phyloP scores from a whole-genome alignment of 2,329 filamentous ascomycete genomes.

The Drechslerella coelobrocha region DNA sequence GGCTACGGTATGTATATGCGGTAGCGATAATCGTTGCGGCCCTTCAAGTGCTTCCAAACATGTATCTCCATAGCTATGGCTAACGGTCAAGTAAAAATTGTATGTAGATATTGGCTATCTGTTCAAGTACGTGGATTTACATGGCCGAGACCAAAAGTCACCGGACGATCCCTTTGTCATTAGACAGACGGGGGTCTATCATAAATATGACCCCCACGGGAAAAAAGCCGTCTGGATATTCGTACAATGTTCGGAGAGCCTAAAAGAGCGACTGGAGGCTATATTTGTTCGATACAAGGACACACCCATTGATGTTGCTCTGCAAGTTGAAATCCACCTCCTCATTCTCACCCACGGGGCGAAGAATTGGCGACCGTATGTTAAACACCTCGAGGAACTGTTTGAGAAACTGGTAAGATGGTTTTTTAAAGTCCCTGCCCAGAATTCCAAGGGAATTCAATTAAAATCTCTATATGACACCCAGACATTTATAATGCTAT shows the following conservation, averaged over 20 bases:
- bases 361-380: slow-evolving; percentile 42
- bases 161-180: slow-evolving; percentile 22
- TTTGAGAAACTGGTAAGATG: slow-evolving; percentile 23
- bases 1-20: slow-evolving; percentile 33
- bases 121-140: slow-evolving; percentile 38
- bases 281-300: slow-evolving; percentile 33
- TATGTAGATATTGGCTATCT: slow-evolving; percentile 38
- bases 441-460: no score
- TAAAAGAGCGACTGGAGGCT: slow-evolving; percentile 31
- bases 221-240: slow-evolving; percentile 43
- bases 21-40: no score
- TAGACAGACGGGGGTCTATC: slow-evolving; percentile 41
- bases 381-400: slow-evolving; percentile 22
- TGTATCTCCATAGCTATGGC: no score
- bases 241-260: slow-evolving; percentile 28
- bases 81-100: background rate
- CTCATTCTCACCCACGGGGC: slow-evolving; percentile 20
- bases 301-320: slow-evolving; percentile 29
- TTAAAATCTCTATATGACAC: no score
- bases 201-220: slow-evolving; percentile 41
- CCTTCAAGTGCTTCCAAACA: no score
- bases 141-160: slow-evolving; percentile 16
- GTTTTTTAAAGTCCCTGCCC: no score
- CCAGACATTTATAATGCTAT: no score
- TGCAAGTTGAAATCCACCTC: slow-evolving; percentile 46